Conservation (phyloP, 106 monocot species). For the Alisma plantagoaquatica region DNA sequence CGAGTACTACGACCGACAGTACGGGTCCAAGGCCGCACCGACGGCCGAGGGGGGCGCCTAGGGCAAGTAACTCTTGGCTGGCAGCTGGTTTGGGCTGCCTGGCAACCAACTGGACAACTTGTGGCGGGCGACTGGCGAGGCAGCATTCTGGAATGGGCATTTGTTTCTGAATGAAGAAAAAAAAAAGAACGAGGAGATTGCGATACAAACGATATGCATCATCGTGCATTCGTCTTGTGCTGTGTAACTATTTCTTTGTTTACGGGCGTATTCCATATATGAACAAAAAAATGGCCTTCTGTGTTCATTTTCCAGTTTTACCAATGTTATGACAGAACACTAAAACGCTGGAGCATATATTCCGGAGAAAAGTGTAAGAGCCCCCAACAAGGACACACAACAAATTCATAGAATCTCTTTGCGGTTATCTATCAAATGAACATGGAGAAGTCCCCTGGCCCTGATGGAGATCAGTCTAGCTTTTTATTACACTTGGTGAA, state of each 20-base stretch:
- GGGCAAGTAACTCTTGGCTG: slow-evolving; percentile 18
- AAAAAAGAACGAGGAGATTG: neutral
- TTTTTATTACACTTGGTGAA: too few relatives aligned
- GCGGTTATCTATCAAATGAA: too few relatives aligned
- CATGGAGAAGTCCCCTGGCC: too few relatives aligned
- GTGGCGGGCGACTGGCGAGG: neutral
- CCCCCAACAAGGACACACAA: too few relatives aligned
- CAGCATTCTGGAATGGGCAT: neutral
- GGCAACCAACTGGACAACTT: neutral
- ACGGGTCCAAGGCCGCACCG: slow-evolving; percentile 23
- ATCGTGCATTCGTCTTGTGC: neutral
- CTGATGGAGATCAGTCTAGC: too few relatives aligned
- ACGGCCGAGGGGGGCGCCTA: too few relatives aligned
- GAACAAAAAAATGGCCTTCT: too few relatives aligned
- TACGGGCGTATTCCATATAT: too few relatives aligned
- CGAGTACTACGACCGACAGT: slow-evolving; percentile 66
- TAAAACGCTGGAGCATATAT: too few relatives aligned
- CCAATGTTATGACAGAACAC: neutral
- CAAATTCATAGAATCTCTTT: too few relatives aligned
- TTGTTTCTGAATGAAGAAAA: neutral
- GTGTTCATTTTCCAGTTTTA: neutral
- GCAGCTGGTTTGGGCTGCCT: slow-evolving; percentile 7
- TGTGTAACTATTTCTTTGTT: neutral
- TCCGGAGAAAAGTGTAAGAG: too few relatives aligned
- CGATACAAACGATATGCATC: neutral